phyloP scores from a whole-genome alignment of 495 filamentous ascomycete genomes.

The Penicillium steckii region DNA sequence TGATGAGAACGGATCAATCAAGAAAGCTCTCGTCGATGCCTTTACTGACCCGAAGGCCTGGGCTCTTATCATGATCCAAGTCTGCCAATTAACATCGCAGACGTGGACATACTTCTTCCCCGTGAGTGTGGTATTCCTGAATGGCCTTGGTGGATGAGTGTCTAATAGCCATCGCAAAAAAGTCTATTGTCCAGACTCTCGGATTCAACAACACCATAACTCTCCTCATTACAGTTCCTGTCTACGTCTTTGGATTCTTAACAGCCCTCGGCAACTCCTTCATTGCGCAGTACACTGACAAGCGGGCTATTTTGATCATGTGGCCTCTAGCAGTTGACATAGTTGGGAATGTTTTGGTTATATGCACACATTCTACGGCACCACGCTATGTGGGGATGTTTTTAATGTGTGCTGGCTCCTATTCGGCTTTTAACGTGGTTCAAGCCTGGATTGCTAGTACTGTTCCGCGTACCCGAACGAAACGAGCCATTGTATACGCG shows the following conservation, averaged over 20 bases:
- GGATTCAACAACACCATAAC: constrained; percentile 27
- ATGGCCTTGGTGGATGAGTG: background rate
- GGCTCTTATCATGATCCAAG: constrained; percentile 21
- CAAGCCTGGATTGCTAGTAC: constrained; percentile 22
- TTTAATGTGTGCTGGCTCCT: constrained; percentile 24
- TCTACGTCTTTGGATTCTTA: constrained; percentile 31
- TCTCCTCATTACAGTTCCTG: constrained; percentile 27
- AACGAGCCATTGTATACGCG: constrained; percentile 21
- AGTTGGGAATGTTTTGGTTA: constrained; percentile 19
- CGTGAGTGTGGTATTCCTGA: no score
- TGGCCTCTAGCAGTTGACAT: constrained; percentile 15
- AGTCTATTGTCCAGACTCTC: constrained; percentile 31
- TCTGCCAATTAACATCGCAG: constrained; percentile 24
- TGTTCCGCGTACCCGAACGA: constrained; percentile 19
- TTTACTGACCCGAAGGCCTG: constrained; percentile 26
- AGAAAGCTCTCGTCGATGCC: constrained; percentile 19
- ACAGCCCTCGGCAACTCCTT: constrained; percentile 26
- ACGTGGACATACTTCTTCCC: constrained; percentile 27
- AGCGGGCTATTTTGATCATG: constrained; percentile 13
- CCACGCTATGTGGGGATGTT: constrained; percentile 24
- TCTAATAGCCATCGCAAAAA: background rate
- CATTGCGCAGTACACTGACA: constrained; percentile 56
- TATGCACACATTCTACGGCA: constrained; percentile 13
- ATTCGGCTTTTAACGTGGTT: constrained; percentile 24
- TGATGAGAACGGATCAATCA: constrained; percentile 17